A percentile compares a stretch with the other conserved stretches of the same genome.
Conservation (phyloP, 1,284 basidiomycete species). For the Puccinia brachypodii region DNA sequence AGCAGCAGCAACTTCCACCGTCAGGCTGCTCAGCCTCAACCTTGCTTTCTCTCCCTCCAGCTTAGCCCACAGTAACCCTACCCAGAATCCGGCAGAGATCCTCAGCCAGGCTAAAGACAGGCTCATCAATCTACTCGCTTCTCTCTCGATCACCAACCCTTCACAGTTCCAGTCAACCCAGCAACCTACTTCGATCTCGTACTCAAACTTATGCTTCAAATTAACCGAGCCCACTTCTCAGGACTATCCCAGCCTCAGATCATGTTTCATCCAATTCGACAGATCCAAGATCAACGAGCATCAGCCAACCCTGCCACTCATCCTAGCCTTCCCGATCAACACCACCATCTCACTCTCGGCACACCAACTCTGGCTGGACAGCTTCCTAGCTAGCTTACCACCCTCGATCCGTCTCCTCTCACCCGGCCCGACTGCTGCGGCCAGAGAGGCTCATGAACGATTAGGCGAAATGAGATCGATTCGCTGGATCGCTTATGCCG, state of each 20-base stretch:
- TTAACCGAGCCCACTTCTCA: neutral
- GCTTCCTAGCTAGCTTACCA: constrained; percentile 11
- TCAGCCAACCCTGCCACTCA: constrained; percentile 1
- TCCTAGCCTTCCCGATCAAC: neutral
- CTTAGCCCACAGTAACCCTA: neutral
- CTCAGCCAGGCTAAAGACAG: neutral
- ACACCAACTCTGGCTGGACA: constrained; percentile 20
- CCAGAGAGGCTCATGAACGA: constrained; percentile 55
- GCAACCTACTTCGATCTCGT: constrained; percentile 4
- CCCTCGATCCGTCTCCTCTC: constrained; percentile 9
- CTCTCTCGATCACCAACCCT: neutral
- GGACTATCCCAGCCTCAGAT: neutral
- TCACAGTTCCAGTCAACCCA: neutral
- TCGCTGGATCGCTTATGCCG: constrained; percentile 83
- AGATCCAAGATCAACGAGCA: neutral
- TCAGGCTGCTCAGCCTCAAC: constrained; percentile 17
- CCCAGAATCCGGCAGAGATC: neutral
- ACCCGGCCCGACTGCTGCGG: neutral
- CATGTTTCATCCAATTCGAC: neutral
- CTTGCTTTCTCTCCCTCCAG: constrained; percentile 18
- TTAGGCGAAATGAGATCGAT: constrained; percentile 70
- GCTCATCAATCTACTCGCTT: neutral
- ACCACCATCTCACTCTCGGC: neutral
- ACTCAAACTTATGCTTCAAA: constrained; percentile 24
- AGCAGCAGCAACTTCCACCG: neutral